Percentiles rank a stretch among this genome's conserved stretches.
These are phyloP conservation scores for Tilletia horrida DNA, from an alignment of 1,284 basidiomycete genomes.

Conservation along the genomic window DNA sequence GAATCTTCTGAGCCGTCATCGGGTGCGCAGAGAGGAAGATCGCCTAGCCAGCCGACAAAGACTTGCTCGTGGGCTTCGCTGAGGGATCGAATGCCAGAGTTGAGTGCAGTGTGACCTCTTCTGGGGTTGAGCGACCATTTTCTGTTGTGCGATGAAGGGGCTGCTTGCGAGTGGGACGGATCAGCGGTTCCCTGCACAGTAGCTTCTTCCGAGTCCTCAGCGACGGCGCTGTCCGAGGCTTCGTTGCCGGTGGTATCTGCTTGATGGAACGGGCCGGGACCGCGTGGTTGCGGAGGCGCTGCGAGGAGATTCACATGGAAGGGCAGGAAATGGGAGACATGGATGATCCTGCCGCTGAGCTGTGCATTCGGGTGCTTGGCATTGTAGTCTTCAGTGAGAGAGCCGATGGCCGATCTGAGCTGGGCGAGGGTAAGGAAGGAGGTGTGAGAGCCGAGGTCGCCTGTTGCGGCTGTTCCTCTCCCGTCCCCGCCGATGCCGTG, in stretches of 20 bases:
- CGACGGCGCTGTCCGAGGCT: slow-evolving; percentile 32
- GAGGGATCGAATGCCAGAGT: slow-evolving; percentile 83
- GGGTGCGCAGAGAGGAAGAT: slow-evolving; percentile 60
- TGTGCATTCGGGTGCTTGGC: slow-evolving; percentile 41
- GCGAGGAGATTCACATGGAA: slow-evolving; percentile 44
- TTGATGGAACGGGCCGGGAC: not conserved
- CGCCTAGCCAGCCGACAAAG: slow-evolving; percentile 90
- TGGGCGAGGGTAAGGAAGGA: slow-evolving; percentile 22
- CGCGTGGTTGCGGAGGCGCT: slow-evolving; percentile 41
- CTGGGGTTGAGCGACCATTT: slow-evolving; percentile 75
- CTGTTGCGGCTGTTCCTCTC: slow-evolving; percentile 43
- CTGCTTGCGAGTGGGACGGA: not conserved
- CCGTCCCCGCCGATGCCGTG: slow-evolving; percentile 47
- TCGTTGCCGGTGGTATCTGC: slow-evolving; percentile 49
- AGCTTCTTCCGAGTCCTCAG: slow-evolving; percentile 21
- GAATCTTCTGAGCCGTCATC: slow-evolving; percentile 43
- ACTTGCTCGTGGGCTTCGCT: slow-evolving; percentile 79
- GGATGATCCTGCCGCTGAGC: slow-evolving; percentile 52
- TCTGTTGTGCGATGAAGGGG: not conserved
- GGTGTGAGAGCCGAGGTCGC: slow-evolving; percentile 32
- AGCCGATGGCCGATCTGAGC: slow-evolving; percentile 27
- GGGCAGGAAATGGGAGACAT: slow-evolving; percentile 52
- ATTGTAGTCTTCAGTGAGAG: slow-evolving; percentile 47
- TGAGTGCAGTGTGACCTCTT: slow-evolving; percentile 91
- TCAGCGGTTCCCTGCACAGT: slow-evolving; percentile 26